Evolutionary conservation across 1,284 basidiomycete species (phyloP), one percentile per base, ranked within the genome.

Genomic region (Entoloma clypeatum): DNA sequence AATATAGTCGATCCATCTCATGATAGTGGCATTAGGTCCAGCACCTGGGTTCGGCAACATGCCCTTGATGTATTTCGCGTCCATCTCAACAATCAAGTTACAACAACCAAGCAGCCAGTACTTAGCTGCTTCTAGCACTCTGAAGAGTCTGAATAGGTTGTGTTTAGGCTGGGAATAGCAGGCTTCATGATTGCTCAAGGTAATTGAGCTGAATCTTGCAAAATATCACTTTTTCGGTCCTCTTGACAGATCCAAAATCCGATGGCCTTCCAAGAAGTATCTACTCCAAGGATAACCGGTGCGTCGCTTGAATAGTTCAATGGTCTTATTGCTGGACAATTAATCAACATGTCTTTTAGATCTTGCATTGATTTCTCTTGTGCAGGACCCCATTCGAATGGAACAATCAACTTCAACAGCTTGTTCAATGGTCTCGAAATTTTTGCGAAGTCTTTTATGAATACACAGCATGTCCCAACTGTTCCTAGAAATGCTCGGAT

Each of bases 1-100:
- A 7, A 69, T 65, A 0, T 45, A 58, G 7, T 57, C 52, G 30
- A 70, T 68, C 67, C 68, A 71, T 7, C 61, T 37, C 33, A 69
- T 69, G 8, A 69, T 63, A 0, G 60, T 53, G 0, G 64, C 63
- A 36, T 62, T 67, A 0, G 66, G 65, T 5, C 60, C 58, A 3
- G 67, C 43, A 31, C 64, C 62, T 0, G 63, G 67, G 14, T 63
- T 55, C 11, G 57, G 57, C 1, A 68, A 35, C 67, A 70, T 70
- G 0, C 65, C 66, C 29, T 59, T 57, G 16, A 71, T 60, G 33
- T 62, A 67, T 13, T 55, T 57, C 0, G 67, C 62, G 36, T 70
- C 63, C 0, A 60, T 56, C 44, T 70, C 64, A 0, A 70, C 53
- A 1, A 49, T 40, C 5, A 65, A 46, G 2, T 54, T 56, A 7